A percentile compares a stretch with the other conserved stretches of the same genome.
phyloP scores from a whole-genome alignment of 2,329 filamentous ascomycete genomes.

The Hirsutella rhossiliensis region DNA sequence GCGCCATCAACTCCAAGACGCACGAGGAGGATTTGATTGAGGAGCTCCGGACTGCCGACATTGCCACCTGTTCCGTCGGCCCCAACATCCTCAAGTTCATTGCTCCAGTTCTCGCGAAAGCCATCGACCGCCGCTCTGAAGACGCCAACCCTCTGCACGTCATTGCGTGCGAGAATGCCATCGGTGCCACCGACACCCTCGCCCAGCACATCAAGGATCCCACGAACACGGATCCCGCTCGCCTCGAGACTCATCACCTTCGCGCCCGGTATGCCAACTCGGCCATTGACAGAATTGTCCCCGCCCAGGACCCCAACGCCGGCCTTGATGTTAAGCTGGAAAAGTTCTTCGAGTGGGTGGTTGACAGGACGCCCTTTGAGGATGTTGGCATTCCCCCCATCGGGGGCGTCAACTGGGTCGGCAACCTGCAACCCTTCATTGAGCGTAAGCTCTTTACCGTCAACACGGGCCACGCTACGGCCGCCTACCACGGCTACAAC shows the following conservation, averaged over 20 bases:
- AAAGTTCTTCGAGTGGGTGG: conserved; percentile 98
- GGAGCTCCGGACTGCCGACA: conserved; percentile 75
- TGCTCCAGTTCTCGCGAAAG: conserved; percentile 89
- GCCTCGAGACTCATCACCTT: conserved; percentile 53
- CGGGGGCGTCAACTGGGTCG: conserved; percentile 84
- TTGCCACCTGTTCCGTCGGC: conserved; percentile 94
- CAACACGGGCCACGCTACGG: conserved; percentile 95
- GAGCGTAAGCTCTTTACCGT: conserved; percentile 99
- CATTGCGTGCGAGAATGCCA: conserved; percentile 97
- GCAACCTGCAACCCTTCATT: conserved; percentile 86
- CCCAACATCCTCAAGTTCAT: conserved; percentile 96
- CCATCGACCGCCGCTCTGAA: conserved; percentile 64
- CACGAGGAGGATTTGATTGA: conserved; percentile 70
- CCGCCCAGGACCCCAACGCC: conserved; percentile 67
- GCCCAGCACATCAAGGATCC: conserved; percentile 67
- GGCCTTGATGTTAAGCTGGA: conserved; percentile 91
- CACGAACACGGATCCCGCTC: conserved; percentile 56
- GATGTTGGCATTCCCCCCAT: conserved; percentile 56
- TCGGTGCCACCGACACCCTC: conserved; percentile 83
- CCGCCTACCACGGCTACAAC: conserved; percentile 89
- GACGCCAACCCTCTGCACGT: conserved; percentile 63
- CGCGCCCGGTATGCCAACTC: conserved; percentile 92
- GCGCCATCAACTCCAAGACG: conserved; percentile 88
- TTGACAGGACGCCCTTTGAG: conserved; percentile 77
- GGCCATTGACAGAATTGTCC: conserved; percentile 96